Conservation (phyloP, 306 rosid species). For the Rosa multiflora region DNA sequence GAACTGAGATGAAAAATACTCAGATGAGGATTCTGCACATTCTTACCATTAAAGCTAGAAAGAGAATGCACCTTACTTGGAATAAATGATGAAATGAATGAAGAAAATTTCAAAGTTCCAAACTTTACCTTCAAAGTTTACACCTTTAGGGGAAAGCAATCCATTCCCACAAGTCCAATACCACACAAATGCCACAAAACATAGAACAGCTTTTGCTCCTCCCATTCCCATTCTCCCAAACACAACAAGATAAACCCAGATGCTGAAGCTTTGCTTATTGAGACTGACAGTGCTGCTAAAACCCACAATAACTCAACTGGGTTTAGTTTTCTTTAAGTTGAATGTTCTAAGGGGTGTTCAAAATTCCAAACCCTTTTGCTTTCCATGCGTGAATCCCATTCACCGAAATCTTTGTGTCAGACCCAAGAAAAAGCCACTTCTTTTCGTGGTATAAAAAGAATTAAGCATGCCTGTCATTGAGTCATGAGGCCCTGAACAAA, state of each 20-base stretch:
- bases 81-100: constrained; percentile 7
- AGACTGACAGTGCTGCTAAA: constrained; percentile 25
- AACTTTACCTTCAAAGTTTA: constrained; percentile 86
- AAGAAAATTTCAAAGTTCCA: neutral
- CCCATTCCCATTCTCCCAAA: constrained; percentile 42
- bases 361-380: constrained; percentile 38
- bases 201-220: constrained; percentile 46
- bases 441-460: constrained; percentile 47
- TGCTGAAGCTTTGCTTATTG: constrained; percentile 29
- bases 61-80: neutral
- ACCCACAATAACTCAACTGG: constrained; percentile 31
- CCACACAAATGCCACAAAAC: constrained; percentile 51
- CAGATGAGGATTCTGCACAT: constrained; percentile 32
- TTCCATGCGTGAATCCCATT: constrained; percentile 69
- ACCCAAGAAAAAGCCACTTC: constrained; percentile 41
- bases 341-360: constrained; percentile 26
- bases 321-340: constrained; percentile 32
- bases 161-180: constrained; percentile 54
- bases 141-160: constrained; percentile 91
- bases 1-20: constrained; percentile 49
- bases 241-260: constrained; percentile 23
- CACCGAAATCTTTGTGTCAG: constrained; percentile 60
- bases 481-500: constrained; percentile 43
- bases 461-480: constrained; percentile 79
- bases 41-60: neutral